Evolutionary conservation across 441 rosid species (phyloP), one percentile per base, ranked within the genome.

Genomic region (Kokia cookei): DNA sequence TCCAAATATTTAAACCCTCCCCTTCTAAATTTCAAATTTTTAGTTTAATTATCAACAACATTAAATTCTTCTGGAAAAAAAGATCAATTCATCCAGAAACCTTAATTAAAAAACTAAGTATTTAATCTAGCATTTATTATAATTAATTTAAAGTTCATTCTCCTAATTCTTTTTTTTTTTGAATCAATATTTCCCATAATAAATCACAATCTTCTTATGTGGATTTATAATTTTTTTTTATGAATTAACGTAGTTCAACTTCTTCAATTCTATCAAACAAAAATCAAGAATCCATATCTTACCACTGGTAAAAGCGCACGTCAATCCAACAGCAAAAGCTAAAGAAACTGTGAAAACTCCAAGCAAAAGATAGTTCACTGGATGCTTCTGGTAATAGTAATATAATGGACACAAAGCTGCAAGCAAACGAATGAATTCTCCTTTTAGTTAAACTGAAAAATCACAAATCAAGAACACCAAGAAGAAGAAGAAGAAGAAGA

Each of bases 221-320:
- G 8, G 7, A 37, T 6, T 37, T 37, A 37, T 37, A 24, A 12
- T 29, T 13, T 13, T 12, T 57, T 11, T 14, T 32, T 7, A 14
- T 6, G n/a, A 37, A 37, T 37, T 27, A 14, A 9, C 3, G 11
- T 12, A 26, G 63, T 13, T 26, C 66, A 35, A n/a, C 13, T 65
- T 43, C 69, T 11, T 42, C 7, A 43, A 1, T 19, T 42, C n/a
- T 42, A 64, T 19, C 9, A 40, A 40, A 64, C 1, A 42, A 43
- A 47, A 65, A 1, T 40, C 42, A 15, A 35, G 12, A 65, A 58
- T 66, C 32, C 15, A 78, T 12, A 47, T 15, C 84, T 81, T 77
- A 91, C 98, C 97, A 6, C 85, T 91, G 47, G 97, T 94, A 67
- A 87, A 92, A 4, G 98, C 93, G 65, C 98, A 94, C 5, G 93